phyloP scores from a whole-genome alignment of 2,329 filamentous ascomycete species.

The Microsporum canis region DNA sequence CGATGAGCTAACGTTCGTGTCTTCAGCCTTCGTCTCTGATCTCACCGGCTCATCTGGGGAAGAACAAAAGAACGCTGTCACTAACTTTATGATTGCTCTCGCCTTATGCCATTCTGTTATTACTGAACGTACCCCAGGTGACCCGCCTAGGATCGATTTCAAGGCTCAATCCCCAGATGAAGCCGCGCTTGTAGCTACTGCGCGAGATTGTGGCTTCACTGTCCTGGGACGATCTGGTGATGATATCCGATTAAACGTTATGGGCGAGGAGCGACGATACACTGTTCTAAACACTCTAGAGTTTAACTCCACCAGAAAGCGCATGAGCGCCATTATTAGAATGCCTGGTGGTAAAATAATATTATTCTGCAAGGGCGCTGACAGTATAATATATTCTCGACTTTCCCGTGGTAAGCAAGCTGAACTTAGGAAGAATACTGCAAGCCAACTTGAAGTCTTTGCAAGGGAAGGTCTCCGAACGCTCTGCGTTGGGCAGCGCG shows the following conservation, averaged over 20 bases:
- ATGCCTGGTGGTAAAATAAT: constrained; percentile 88
- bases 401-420: constrained; percentile 74
- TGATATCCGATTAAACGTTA: constrained; percentile 72
- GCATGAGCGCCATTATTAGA: constrained; percentile 92
- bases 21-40: constrained; percentile 78
- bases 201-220: constrained; percentile 89
- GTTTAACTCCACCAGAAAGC: constrained; percentile 92
- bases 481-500: constrained; percentile 78
- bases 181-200: constrained; percentile 84
- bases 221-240: constrained; percentile 71
- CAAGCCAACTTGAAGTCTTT: constrained; percentile 93
- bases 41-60: constrained; percentile 63
- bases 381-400: constrained; percentile 92
- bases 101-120: constrained; percentile 97
- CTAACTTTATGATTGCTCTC: constrained; percentile 80
- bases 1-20: constrained; percentile 82
- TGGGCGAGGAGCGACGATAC: constrained; percentile 77
- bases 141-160: constrained; percentile 82
- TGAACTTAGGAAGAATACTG: constrained; percentile 70
- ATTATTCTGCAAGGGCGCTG: constrained; percentile 93
- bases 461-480: constrained; percentile 90
- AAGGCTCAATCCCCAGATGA: constrained; percentile 97
- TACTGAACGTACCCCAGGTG: constrained; percentile 77
- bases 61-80: constrained; percentile 65
- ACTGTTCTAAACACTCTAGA: constrained; percentile 88